Conservation (phyloP, 345 rosid species). For the Eucalyptus sideroxylon region DNA sequence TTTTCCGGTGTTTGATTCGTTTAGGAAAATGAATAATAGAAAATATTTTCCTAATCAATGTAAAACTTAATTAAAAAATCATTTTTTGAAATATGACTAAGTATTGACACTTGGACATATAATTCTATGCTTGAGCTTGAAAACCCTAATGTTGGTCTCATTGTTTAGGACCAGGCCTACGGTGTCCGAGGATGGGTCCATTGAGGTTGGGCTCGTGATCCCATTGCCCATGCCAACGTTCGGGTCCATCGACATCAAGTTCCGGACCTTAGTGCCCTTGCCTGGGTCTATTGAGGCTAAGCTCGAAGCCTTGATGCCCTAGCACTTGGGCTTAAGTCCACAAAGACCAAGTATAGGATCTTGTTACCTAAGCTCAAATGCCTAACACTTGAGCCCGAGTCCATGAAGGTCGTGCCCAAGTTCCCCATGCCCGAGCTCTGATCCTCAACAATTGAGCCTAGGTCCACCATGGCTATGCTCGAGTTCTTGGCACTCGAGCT, state of each 20-base stretch:
- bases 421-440: background rate
- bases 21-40: too few species aligned
- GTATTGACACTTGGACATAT: rapidly evolving
- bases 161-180: too few species aligned
- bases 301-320: background rate
- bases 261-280: background rate
- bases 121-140: background rate
- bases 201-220: background rate
- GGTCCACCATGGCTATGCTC: background rate
- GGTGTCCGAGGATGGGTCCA: background rate
- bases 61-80: too few species aligned
- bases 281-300: background rate
- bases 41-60: too few species aligned
- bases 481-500: background rate
- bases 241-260: background rate
- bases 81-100: too few species aligned
- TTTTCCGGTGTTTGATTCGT: too few species aligned
- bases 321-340: background rate
- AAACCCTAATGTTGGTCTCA: too few species aligned
- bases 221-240: background rate
- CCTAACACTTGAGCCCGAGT: too few species aligned
- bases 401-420: background rate
- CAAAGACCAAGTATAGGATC: background rate
- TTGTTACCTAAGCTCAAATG: background rate
- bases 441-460: background rate